Evolutionary conservation across 495 filamentous ascomycete genomes (phyloP), one percentile per base, ranked within the genome.

Genomic region (Xylaria grammica): DNA sequence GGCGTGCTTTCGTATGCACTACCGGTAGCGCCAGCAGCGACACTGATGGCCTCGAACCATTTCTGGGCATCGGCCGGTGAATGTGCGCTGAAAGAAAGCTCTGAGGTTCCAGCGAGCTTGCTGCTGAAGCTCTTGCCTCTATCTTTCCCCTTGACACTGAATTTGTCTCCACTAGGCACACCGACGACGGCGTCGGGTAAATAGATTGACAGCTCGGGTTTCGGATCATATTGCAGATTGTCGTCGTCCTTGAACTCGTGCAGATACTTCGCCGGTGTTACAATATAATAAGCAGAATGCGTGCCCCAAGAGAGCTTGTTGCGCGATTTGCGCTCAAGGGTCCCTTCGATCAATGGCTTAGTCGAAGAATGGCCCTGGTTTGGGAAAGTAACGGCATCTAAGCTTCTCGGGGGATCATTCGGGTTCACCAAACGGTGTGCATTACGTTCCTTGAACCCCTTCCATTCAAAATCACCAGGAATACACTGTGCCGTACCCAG

Each of bases 201-300:
- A 74, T 93, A 99, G 58, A 99, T 88, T 24, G 90, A 93, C 9
- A 93, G 80, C 74, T 98, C 93, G 0, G 94, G 96, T 26, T 79
- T 76, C 7, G 94, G 93, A 63, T 99, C 96, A 67, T 85, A 84
- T 56, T 84, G 85, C 71, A 91, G 79, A 72, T 97, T 89, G 75
- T 99, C 94, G 72, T 89, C 89, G 70, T 94, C 92, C 75, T 96
- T 96, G 83, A 96, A 98, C 72, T 98, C 95, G 77, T 98, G 95
- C 50, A 99, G 80, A 77, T 89, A 99, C 65, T 90, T 89, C 22
- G 88, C 84, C 0, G 90, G 89, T 3, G 93, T 97, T 29, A 98
- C 87, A 51, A 94, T 94, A 71, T 97, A 99, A 81, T 94, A 97
- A 63, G 82, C 85, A 1, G 91, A 86, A 62, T 84, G 88, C 77